These are phyloP conservation scores for Rhynchospora breviuscula DNA, from an alignment of 176 grass and related monocot species.

Conservation along the genomic window DNA sequence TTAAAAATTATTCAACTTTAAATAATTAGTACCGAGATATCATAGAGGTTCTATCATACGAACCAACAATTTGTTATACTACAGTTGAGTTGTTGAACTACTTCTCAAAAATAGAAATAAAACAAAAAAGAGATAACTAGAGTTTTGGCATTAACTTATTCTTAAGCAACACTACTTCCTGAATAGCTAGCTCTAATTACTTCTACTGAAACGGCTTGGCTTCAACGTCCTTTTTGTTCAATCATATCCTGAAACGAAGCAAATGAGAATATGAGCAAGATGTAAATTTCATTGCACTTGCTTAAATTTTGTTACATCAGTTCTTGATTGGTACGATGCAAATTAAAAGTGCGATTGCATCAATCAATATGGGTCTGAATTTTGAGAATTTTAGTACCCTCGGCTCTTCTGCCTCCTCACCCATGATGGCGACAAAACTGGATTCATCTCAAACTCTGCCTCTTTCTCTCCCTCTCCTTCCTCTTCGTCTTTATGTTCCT, in stretches of 20 bases:
- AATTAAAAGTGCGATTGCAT: background rate
- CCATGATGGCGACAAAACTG: conserved; percentile 13
- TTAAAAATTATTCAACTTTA: background rate
- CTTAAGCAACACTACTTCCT: background rate
- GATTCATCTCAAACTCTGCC: conserved; percentile 23
- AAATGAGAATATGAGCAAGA: background rate
- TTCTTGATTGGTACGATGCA: background rate
- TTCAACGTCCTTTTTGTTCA: background rate
- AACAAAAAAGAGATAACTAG: background rate
- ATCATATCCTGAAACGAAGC: conserved; percentile 8
- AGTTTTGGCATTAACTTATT: background rate
- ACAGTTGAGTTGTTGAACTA: background rate
- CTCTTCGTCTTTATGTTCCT: conserved; percentile 8
- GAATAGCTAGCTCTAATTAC: conserved; percentile 1
- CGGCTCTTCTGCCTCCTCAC: conserved; percentile 16
- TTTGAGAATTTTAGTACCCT: background rate
- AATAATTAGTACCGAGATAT: background rate
- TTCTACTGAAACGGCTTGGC: background rate
- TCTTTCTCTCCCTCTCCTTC: conserved; percentile 5
- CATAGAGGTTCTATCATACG: background rate
- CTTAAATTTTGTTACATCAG: background rate
- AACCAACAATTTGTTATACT: background rate
- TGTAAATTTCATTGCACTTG: background rate
- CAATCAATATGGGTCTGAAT: background rate
- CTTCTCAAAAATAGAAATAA: background rate